phyloP scores from a whole-genome alignment of 768 basidiomycete species.

The Coprinellus micaceus region DNA sequence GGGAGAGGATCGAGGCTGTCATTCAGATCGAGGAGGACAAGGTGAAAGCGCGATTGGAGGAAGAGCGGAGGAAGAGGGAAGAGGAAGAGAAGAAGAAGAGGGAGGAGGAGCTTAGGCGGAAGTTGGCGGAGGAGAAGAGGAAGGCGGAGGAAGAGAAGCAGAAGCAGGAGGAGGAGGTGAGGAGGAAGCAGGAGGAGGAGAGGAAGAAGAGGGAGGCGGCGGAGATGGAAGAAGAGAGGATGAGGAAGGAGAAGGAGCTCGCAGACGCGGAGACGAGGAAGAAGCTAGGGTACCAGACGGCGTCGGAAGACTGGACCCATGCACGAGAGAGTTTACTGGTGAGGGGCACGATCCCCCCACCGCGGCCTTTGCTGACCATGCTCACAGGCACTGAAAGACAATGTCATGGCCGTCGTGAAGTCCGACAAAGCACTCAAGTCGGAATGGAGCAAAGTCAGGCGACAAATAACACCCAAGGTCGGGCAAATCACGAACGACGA shows the following conservation, averaged over 20 bases:
- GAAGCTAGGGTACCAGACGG: constrained; percentile 47
- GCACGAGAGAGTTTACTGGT: constrained; percentile 56
- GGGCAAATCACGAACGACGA: constrained; percentile 80
- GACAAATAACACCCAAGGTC: constrained; percentile 82
- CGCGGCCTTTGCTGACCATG: constrained; percentile 4
- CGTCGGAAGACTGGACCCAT: constrained; percentile 62
- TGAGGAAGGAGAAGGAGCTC: constrained; percentile 29
- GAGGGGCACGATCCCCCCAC: constrained; percentile 11
- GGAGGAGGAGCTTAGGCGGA: constrained; percentile 38
- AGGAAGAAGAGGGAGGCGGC: constrained; percentile 34
- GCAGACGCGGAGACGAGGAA: constrained; percentile 19
- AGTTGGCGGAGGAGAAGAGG: constrained; percentile 47
- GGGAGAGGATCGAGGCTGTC: constrained; percentile 56
- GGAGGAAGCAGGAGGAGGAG: constrained; percentile 34
- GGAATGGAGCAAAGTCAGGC: constrained; percentile 63
- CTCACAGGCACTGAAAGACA: constrained; percentile 57
- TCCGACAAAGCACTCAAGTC: constrained; percentile 48
- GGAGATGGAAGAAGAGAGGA: constrained; percentile 33
- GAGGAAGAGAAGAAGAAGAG: constrained; percentile 45
- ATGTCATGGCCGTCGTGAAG: constrained; percentile 65
- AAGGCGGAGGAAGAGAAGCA: constrained; percentile 41
- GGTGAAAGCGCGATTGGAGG: constrained; percentile 46
- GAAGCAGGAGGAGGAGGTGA: constrained; percentile 40
- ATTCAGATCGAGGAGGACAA: constrained; percentile 66
- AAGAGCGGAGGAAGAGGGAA: constrained; percentile 47